Percentiles rank a stretch among this genome's conserved stretches.
These are phyloP conservation scores for Brassica carinata DNA, from an alignment of 345 rosid genomes.

Conservation along the genomic window DNA sequence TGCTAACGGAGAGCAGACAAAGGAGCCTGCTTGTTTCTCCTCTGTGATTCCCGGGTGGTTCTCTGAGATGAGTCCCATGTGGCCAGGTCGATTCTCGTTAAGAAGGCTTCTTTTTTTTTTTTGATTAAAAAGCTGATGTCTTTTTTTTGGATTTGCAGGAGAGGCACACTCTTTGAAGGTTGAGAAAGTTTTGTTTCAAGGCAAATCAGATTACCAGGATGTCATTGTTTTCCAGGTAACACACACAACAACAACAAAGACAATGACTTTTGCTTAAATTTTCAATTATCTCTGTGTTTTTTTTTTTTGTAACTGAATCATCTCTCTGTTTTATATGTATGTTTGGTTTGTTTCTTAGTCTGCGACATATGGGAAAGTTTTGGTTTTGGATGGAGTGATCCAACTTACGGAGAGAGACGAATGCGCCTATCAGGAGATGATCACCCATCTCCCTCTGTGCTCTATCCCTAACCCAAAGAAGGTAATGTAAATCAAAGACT, in stretches of 20 bases:
- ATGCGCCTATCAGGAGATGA: slow-evolving; percentile 78
- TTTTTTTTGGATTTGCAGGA: slow-evolving; percentile 48
- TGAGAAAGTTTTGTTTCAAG: slow-evolving; percentile 73
- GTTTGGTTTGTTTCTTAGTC: slow-evolving; percentile 43
- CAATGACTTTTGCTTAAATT: no score
- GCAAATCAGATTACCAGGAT: slow-evolving; percentile 73
- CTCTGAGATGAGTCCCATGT: slow-evolving; percentile 88
- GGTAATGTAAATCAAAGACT: slow-evolving; percentile 39
- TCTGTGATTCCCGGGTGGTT: slow-evolving; percentile 89
- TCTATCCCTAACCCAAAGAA: slow-evolving; percentile 74
- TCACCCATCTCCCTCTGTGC: slow-evolving; percentile 81
- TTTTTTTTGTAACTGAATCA: neutral
- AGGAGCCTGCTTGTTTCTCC: slow-evolving; percentile 50
- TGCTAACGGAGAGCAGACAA: slow-evolving; percentile 31
- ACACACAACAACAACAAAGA: neutral
- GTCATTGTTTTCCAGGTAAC: slow-evolving; percentile 83
- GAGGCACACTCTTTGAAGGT: slow-evolving; percentile 83
- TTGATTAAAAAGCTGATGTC: neutral
- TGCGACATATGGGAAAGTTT: slow-evolving; percentile 67
- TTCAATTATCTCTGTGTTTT: neutral
- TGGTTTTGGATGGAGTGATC: slow-evolving; percentile 72
- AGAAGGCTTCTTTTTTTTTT: neutral
- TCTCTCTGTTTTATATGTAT: neutral
- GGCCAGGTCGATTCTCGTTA: slow-evolving; percentile 62
- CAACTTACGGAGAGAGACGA: slow-evolving; percentile 82